Percentiles rank a stretch among this genome's conserved stretches.
phyloP scores from a whole-genome alignment of 768 basidiomycete genomes.

The Lactarius deliciosus region DNA sequence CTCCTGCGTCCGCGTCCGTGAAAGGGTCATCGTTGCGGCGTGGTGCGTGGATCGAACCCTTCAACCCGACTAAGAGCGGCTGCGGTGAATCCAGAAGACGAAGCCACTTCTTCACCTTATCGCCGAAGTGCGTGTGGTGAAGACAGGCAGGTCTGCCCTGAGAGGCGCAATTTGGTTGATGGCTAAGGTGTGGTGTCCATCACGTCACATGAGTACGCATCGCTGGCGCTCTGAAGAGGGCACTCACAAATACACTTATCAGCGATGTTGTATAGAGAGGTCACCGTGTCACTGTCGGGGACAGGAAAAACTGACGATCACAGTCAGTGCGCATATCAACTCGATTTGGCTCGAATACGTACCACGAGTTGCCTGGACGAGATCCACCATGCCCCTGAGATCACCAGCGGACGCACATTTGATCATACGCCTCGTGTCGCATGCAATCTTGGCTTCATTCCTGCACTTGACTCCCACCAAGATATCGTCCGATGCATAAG shows the following conservation, averaged over 20 bases:
- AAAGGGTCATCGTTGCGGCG: neutral
- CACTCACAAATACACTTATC: constrained; percentile 5
- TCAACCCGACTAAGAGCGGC: neutral
- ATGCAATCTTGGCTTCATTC: neutral
- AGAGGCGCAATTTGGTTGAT: neutral
- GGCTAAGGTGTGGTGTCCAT: neutral
- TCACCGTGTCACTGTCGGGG: neutral
- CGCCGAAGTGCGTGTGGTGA: neutral
- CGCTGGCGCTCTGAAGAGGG: neutral
- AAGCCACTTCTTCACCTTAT: neutral
- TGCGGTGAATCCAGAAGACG: neutral
- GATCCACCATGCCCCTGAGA: neutral
- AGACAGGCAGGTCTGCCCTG: constrained; percentile 19
- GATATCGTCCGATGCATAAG: constrained; percentile 19
- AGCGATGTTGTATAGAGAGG: neutral
- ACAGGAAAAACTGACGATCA: constrained; percentile 2
- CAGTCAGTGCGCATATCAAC: neutral
- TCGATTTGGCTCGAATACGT: neutral
- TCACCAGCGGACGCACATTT: constrained; percentile 11
- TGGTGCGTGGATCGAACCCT: constrained; percentile 14
- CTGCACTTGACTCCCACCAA: constrained; percentile 2
- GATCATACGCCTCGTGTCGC: neutral
- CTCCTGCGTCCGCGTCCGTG: constrained; percentile 1
- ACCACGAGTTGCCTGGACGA: neutral
- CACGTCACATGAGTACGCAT: neutral